A percentile compares a stretch with the other conserved stretches of the same genome.
These are phyloP conservation scores for Citrus hindsii DNA, from an alignment of 345 rosid species.

Conservation along the genomic window DNA sequence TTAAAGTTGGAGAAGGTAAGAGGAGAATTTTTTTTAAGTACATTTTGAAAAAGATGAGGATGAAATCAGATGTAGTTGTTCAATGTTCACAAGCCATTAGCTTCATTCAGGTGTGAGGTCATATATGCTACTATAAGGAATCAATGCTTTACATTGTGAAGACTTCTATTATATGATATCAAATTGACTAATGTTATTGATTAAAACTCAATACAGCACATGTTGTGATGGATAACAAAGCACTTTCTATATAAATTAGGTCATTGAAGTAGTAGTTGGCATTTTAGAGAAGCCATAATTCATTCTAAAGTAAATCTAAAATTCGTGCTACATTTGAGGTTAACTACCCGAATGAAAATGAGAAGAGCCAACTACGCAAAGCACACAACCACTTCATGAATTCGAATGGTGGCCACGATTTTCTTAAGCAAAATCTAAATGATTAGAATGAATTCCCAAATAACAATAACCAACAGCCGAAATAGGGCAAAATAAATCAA, in stretches of 20 bases:
- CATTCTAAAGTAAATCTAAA: background rate
- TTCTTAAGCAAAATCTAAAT: too few species aligned
- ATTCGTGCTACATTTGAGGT: background rate
- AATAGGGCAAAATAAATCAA: too few species aligned
- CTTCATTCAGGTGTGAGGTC: background rate
- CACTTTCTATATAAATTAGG: background rate
- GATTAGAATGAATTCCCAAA: too few species aligned
- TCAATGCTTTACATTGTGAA: background rate
- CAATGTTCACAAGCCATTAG: background rate
- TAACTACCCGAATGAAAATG: background rate
- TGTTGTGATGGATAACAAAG: background rate
- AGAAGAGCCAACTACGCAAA: background rate
- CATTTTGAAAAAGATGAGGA: too few species aligned
- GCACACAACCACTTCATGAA: background rate
- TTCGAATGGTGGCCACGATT: too few species aligned
- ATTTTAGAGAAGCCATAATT: background rate
- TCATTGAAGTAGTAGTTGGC: too few species aligned
- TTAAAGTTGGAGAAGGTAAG: too few species aligned
- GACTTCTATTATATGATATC: background rate
- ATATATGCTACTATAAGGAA: background rate
- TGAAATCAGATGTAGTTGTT: too few species aligned
- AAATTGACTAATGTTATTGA: background rate
- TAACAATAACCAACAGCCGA: too few species aligned
- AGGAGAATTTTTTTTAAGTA: too few species aligned
- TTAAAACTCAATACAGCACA: background rate